phyloP scores from a whole-genome alignment of 768 basidiomycete species.

The Collybiopsis confluens region DNA sequence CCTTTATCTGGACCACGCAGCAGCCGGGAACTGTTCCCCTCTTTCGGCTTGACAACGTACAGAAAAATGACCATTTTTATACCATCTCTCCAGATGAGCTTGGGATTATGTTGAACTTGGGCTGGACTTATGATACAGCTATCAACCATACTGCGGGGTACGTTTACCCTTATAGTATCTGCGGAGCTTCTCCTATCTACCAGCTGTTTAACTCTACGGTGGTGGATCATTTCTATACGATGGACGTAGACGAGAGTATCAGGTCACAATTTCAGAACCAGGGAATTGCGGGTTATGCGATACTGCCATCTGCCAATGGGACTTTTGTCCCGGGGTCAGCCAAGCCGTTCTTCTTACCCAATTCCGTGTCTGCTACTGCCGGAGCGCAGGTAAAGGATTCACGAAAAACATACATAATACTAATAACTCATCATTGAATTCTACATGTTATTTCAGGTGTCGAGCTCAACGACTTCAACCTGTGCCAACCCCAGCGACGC shows the following conservation, averaged over 20 bases:
- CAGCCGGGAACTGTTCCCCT: not conserved
- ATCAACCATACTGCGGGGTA: not conserved
- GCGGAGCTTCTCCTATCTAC: not conserved
- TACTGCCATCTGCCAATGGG: not conserved
- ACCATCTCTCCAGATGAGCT: not conserved
- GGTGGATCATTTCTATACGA: constrained; percentile 1
- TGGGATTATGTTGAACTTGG: not conserved
- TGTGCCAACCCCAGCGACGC: not conserved
- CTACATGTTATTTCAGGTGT: too few relatives aligned
- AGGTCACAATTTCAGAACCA: not conserved
- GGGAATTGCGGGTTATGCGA: not conserved
- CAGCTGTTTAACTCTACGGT: not conserved
- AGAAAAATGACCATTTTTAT: not conserved
- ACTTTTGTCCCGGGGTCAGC: not conserved
- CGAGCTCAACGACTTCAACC: not conserved
- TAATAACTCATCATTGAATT: too few relatives aligned
- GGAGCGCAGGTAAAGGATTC: not conserved
- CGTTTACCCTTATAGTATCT: constrained; percentile 1
- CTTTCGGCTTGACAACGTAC: not conserved
- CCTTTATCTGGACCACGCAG: not conserved
- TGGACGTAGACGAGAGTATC: not conserved
- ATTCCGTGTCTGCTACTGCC: not conserved
- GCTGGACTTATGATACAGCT: not conserved
- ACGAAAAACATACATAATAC: too few relatives aligned
- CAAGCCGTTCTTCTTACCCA: not conserved